Conservation (phyloP, 805 yeast genomes). For the Metschnikowia bowlesiae region DNA sequence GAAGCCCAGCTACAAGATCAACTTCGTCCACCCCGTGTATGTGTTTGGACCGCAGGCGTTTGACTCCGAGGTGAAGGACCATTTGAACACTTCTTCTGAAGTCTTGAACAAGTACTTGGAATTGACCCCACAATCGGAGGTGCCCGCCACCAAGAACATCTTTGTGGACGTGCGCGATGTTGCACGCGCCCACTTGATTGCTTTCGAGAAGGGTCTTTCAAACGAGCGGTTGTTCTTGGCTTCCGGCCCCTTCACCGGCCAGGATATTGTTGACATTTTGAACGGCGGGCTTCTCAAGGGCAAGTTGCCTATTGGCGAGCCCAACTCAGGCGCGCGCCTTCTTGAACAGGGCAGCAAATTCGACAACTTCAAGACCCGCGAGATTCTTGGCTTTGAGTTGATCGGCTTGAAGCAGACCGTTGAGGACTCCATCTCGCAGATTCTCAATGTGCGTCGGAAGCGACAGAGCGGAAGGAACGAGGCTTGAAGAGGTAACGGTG, state of each 20-base stretch:
- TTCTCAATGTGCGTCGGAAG: constrained; percentile 14
- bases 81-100: constrained; percentile 33
- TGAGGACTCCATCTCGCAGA: constrained; percentile 40
- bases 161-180: constrained; percentile 23
- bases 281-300: constrained; percentile 39
- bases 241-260: constrained; percentile 21
- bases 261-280: constrained; percentile 30
- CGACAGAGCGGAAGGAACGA: not conserved
- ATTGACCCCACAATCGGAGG: constrained; percentile 15
- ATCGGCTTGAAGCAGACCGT: constrained; percentile 37
- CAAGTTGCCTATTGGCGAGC: constrained; percentile 41
- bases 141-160: constrained; percentile 23
- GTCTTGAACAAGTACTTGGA: constrained; percentile 40
- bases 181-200: constrained; percentile 16
- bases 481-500: too few species aligned
- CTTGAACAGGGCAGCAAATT: constrained; percentile 15
- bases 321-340: constrained; percentile 26
- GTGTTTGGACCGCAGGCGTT: constrained; percentile 28
- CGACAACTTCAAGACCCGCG: constrained; percentile 34
- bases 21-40: constrained; percentile 22
- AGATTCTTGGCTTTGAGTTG: constrained; percentile 36
- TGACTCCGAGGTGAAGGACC: constrained; percentile 23
- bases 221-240: constrained; percentile 29
- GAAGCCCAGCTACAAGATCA: constrained; percentile 35
- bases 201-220: constrained; percentile 12